Percentiles rank a stretch among this genome's conserved stretches.
Conservation (phyloP, 768 basidiomycete genomes). For the Lepiota subincarnata region DNA sequence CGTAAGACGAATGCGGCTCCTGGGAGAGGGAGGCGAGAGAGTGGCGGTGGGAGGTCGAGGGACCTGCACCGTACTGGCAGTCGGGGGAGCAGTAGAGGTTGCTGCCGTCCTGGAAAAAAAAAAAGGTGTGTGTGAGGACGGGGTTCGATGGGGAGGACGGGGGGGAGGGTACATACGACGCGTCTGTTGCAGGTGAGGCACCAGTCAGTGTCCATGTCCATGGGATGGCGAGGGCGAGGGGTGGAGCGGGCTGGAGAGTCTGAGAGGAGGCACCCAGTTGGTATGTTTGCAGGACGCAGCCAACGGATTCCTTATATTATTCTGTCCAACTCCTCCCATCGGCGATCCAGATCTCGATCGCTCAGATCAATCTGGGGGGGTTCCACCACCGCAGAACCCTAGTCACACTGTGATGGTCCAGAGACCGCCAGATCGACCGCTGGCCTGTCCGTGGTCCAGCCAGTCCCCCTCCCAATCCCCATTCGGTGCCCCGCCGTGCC, state of each 20-base stretch:
- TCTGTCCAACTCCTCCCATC: neutral
- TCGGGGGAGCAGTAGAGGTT: slow-evolving; percentile 51
- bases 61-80: slow-evolving; percentile 33
- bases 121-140: slow-evolving; percentile 11
- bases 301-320: slow-evolving; percentile 1
- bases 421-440: slow-evolving; percentile 1
- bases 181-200: slow-evolving; percentile 63
- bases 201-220: slow-evolving; percentile 64
- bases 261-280: slow-evolving; percentile 10
- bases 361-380: slow-evolving; percentile 7
- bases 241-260: slow-evolving; percentile 15
- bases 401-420: neutral
- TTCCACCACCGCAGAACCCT: neutral
- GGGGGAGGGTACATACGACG: slow-evolving; percentile 38
- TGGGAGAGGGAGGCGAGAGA: neutral
- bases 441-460: neutral
- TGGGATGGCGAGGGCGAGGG: slow-evolving; percentile 14
- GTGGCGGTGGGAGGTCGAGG: slow-evolving; percentile 15
- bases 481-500: slow-evolving; percentile 2
- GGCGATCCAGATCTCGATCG: slow-evolving; percentile 9
- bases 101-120: slow-evolving; percentile 24
- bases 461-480: slow-evolving; percentile 2
- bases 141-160: slow-evolving; percentile 15
- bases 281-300: slow-evolving; percentile 13
- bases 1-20: neutral